Conservation (phyloP, 441 rosid species). For the Pelargonium australe region DNA sequence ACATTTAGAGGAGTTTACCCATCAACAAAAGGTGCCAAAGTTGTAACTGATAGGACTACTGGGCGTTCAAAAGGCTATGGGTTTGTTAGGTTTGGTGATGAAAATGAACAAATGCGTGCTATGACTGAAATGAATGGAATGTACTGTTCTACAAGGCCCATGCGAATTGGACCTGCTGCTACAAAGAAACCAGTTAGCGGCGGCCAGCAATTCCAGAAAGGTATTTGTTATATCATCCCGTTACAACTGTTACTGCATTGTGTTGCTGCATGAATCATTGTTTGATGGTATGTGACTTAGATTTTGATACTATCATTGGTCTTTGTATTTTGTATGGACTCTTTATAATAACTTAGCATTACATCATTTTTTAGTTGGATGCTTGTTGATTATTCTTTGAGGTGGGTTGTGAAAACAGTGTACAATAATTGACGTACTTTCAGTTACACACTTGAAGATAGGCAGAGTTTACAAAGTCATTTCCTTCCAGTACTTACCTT, state of each 20-base stretch:
- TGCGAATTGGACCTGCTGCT: constrained; percentile 63
- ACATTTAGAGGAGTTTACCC: constrained; percentile 47
- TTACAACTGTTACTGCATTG: not conserved
- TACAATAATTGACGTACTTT: constrained; percentile 24
- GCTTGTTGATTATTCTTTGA: not conserved
- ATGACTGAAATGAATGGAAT: constrained; percentile 70
- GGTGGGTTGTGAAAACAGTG: constrained; percentile 7
- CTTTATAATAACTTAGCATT: not conserved
- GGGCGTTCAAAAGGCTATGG: constrained; percentile 72
- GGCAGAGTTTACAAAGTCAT: constrained; percentile 42
- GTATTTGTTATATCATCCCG: constrained; percentile 26
- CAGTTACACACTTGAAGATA: constrained; percentile 41
- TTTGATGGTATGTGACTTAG: not conserved
- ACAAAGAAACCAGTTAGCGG: constrained; percentile 41
- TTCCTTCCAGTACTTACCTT: constrained; percentile 47
- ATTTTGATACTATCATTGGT: not conserved
- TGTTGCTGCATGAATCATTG: not conserved
- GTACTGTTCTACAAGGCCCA: constrained; percentile 60
- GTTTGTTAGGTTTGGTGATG: constrained; percentile 63
- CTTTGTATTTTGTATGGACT: not conserved
- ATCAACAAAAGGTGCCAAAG: constrained; percentile 65
- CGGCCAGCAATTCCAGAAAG: constrained; percentile 44
- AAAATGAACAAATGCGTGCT: constrained; percentile 57
- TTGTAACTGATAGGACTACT: constrained; percentile 65
- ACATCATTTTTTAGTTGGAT: not conserved